phyloP scores from a whole-genome alignment of 2,329 filamentous ascomycete species.

The Venturia asperata region DNA sequence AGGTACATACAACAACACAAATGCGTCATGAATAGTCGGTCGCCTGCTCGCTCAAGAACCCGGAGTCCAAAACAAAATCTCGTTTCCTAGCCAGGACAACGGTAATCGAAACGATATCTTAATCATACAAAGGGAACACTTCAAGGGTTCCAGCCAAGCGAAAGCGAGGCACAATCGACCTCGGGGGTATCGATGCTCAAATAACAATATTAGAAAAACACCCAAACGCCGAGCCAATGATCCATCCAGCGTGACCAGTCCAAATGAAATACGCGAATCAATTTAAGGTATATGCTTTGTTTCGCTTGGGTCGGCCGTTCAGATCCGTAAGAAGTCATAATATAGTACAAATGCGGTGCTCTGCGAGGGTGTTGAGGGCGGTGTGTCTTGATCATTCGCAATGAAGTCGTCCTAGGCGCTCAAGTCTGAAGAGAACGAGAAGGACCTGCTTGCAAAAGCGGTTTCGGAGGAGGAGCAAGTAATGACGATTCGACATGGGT shows the following conservation, averaged over 20 bases:
- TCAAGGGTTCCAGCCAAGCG: neutral
- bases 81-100: constrained; percentile 3
- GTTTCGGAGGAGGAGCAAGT: neutral
- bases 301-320: neutral
- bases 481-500: neutral
- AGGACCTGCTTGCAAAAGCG: neutral
- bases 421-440: neutral
- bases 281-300: neutral
- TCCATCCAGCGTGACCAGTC: neutral
- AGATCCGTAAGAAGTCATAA: neutral
- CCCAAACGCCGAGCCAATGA: neutral
- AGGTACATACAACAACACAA: neutral
- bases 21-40: neutral
- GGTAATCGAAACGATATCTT: neutral
- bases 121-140: neutral
- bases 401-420: neutral
- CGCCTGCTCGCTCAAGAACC: neutral
- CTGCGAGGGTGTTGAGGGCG: neutral
- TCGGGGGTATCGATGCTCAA: neutral
- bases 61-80: neutral
- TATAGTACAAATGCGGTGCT: constrained; percentile 1
- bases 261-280: neutral
- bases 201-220: neutral
- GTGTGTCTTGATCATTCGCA: neutral
- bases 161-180: neutral